These are phyloP conservation scores for Epichloe typhina DNA, from an alignment of 2,329 filamentous ascomycete genomes.

Conservation along the genomic window DNA sequence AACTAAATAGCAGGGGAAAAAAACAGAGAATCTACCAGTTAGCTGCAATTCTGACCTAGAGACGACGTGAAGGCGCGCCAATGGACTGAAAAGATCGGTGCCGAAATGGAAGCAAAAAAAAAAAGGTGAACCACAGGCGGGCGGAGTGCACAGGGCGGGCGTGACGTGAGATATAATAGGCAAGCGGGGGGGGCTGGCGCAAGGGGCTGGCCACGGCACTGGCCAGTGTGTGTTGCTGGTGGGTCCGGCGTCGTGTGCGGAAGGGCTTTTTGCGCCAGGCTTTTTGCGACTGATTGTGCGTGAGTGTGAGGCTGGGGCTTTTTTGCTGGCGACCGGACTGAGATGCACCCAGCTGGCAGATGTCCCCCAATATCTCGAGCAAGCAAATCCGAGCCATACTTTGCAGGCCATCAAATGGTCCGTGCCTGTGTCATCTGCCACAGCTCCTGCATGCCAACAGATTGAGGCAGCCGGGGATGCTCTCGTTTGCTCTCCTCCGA, in stretches of 20 bases:
- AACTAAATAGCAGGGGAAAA: slow-evolving; percentile 46
- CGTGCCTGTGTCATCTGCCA: neutral
- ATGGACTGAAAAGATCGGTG: slow-evolving; percentile 1
- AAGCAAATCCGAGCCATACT: neutral
- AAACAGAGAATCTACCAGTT: slow-evolving; percentile 7
- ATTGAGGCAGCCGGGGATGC: no score
- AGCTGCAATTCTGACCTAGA: slow-evolving; percentile 5
- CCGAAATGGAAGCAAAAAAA: neutral
- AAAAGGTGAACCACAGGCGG: slow-evolving; percentile 9
- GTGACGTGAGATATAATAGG: slow-evolving; percentile 15
- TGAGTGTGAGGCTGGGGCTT: neutral
- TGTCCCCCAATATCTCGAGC: neutral
- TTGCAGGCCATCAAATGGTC: neutral
- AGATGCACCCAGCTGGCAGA: neutral
- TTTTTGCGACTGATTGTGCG: neutral
- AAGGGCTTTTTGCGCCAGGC: slow-evolving; percentile 3
- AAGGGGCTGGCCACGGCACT: slow-evolving; percentile 2
- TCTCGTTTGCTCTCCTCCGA: no score
- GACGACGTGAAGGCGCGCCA: slow-evolving; percentile 4
- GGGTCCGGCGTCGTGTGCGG: slow-evolving; percentile 3
- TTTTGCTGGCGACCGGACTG: neutral
- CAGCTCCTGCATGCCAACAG: no score
- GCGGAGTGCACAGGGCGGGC: slow-evolving; percentile 6
- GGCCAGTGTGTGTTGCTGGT: slow-evolving; percentile 1
- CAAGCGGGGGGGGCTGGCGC: slow-evolving; percentile 10